Evolutionary conservation across 352 stramenopile species (phyloP), one percentile per base, ranked within the genome.

Genomic region (Thalassiosira ordinaria): DNA sequence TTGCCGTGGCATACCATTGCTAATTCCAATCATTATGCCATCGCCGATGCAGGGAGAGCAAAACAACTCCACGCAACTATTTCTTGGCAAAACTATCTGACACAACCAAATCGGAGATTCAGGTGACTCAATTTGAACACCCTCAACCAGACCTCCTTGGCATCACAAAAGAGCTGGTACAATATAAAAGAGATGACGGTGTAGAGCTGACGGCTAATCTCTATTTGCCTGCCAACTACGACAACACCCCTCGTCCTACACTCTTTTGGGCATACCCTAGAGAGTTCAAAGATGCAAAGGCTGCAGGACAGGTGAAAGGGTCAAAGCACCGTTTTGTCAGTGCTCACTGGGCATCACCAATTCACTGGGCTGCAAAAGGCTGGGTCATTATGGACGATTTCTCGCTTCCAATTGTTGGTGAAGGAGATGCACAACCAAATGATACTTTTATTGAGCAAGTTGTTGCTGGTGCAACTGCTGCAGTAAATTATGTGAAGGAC

Each of bases 341-440:
- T 60, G 77, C 77, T 8, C 55, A 70, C 16, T 85, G 77, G 77
- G 77, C 69, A 5, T 85, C 77, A 18, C 77, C 77, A 44, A 78
- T 85, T 67, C 77, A 85, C 31, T 85, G 77, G 77, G 77, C 77
- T 6, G 77, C 69, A 8, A 76, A 75, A 33, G 77, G 77, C 41
- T 85, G 77, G 77, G 60, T 71, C 13, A 65, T 85, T 18, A 78
- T 85, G 71, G 77, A 85, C 64, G 65, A 85, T 52, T 85, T 85
- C 73, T 56, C 69, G 18, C 37, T 85, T 1, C 77, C 77, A 16
- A 64, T 85, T 0, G 69, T 85, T 51, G 77, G 77, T 14, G 77
- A 85, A 76, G 77, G 77, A 27, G 77, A 85, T 52, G 39, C 73
- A 22, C 68, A 80, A 46, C 77, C 77, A 0, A 85, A 85, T 63